These are phyloP conservation scores for Recurvomyces mirabilis DNA, from an alignment of 495 filamentous ascomycete genomes.

Conservation along the genomic window DNA sequence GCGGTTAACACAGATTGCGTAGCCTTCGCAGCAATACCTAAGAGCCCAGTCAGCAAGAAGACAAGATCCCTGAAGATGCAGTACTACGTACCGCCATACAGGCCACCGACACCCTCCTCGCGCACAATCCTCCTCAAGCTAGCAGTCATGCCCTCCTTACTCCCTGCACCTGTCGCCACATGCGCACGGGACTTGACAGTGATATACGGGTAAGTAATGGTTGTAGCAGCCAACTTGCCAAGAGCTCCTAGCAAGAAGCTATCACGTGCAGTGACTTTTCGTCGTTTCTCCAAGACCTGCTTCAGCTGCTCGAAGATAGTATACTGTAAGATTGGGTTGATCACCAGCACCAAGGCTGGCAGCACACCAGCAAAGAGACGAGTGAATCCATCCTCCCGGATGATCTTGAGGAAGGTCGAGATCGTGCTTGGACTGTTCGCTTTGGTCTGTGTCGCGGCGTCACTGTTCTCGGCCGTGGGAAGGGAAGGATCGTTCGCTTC, in stretches of 20 bases:
- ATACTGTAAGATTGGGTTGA: conserved; percentile 97
- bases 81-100: conserved; percentile 71
- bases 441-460: conserved; percentile 15
- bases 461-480: conserved; percentile 31
- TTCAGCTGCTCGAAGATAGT: conserved; percentile 98
- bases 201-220: conserved; percentile 94
- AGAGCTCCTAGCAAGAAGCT: conserved; percentile 86
- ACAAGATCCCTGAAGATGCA: background rate
- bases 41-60: background rate
- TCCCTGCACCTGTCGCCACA: conserved; percentile 58
- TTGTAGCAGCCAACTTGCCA: conserved; percentile 88
- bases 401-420: conserved; percentile 61
- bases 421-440: conserved; percentile 65
- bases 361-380: conserved; percentile 87
- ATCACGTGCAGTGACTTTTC: conserved; percentile 65
- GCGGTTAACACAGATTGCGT: conserved; percentile 94
- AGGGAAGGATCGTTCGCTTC: conserved; percentile 42
- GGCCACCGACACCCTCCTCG: conserved; percentile 77
- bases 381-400: conserved; percentile 66
- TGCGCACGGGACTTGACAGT: conserved; percentile 97
- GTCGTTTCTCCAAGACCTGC: conserved; percentile 54
- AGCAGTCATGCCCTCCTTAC: conserved; percentile 54
- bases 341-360: conserved; percentile 83
- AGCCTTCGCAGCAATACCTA: conserved; percentile 88
- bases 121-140: conserved; percentile 66